Evolutionary conservation across 495 filamentous ascomycete species (phyloP).

Genomic region (Xylaria venustula): DNA sequence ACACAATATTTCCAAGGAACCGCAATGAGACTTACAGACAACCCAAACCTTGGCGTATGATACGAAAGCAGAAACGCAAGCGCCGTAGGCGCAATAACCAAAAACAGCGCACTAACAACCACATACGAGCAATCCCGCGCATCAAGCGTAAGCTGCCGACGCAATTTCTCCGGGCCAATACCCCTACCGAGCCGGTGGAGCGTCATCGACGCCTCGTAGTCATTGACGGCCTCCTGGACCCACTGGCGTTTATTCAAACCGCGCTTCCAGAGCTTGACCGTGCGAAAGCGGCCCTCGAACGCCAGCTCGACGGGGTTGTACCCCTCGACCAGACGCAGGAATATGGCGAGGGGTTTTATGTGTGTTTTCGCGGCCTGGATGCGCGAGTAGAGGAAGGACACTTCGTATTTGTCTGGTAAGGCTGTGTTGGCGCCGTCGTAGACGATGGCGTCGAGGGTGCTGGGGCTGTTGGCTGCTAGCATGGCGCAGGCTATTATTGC

Average conservation of each 20-base stretch:
- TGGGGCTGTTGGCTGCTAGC: constrained; percentile 24
- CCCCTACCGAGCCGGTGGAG: neutral
- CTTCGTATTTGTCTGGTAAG: constrained; percentile 16
- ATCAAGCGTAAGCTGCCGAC: constrained; percentile 21
- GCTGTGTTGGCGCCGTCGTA: constrained; percentile 23
- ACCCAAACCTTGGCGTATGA: constrained; percentile 39
- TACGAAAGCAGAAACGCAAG: constrained; percentile 43
- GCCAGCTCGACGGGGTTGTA: constrained; percentile 26
- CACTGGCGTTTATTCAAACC: constrained; percentile 30
- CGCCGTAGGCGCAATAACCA: constrained; percentile 32
- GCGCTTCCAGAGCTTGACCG: constrained; percentile 31
- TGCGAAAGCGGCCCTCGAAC: constrained; percentile 26
- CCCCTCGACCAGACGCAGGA: constrained; percentile 16
- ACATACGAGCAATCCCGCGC: constrained; percentile 24
- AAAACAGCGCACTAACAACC: constrained; percentile 28
- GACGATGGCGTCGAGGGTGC: constrained; percentile 28
- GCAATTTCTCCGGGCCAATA: constrained; percentile 9
- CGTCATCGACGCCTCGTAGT: constrained; percentile 16
- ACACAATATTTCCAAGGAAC: neutral
- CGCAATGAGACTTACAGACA: constrained; percentile 12
- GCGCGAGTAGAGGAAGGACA: constrained; percentile 15
- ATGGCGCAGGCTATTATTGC: constrained; percentile 27
- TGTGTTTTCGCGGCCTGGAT: constrained; percentile 12
- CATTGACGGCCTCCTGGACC: constrained; percentile 28
- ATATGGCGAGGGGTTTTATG: constrained; percentile 5